Evolutionary conservation across 306 rosid species (phyloP), one percentile per base, ranked within the genome.

Genomic region (Corylus heterophylla): DNA sequence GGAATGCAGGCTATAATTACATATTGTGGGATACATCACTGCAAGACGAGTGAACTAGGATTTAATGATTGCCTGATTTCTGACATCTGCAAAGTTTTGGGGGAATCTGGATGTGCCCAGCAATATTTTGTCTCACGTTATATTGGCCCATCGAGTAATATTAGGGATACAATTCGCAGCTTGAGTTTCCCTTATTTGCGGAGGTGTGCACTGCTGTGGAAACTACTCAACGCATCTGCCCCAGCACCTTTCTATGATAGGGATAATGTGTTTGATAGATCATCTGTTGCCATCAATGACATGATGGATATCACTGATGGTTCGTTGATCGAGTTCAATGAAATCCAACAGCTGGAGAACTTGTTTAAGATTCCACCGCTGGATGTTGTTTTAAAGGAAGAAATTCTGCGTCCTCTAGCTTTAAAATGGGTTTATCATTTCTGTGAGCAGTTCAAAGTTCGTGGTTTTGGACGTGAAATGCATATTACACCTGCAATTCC

Each of bases 121-220:
- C 82, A 84, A 76, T 89, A 80, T 84, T 90, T 91, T 73, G 82
- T 83, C 78, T 90, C 99, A 50, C 87, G 89, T 79, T 76, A 90
- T 85, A 74, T 82, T 44, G 86, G 83, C 49, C 87, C 88, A 8
- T 79, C 84, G 71, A 85, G 74, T 82, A 82, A 90, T 86, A 82
- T 93, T 47, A 89, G 81, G 89, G 89, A 79, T 73, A 81, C 80
- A 39, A 91, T 93, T 64, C 87, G 87, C 83, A 87, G 82, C 82
- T 85, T 89, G 74, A 88, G 80, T 81, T 91, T 91, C 83, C 97
- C 97, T 67, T 96, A 88, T 84, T 85, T 96, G 84, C 91, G 99
- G 83, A 90, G 98, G 85, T 96, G 98, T 83, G 96, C 96, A 47
- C 69, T 96, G 78, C 86, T 96, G 81, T 87, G 89, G 90, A 88